Evolutionary conservation across 306 rosid species (phyloP).

Genomic region (Hippophae gyantsensis): DNA sequence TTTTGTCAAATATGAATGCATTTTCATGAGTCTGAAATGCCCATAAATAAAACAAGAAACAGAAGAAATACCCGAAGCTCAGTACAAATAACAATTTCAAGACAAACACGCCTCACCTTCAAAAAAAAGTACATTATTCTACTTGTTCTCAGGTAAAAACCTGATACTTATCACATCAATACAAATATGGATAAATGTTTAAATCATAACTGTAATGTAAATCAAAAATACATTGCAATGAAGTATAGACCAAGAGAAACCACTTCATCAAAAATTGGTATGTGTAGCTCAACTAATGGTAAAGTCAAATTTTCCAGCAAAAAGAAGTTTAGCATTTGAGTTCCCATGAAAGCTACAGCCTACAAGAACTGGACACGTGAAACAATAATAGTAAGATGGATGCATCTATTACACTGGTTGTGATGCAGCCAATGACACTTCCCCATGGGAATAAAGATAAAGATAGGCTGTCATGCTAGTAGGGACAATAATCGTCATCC

Average conservation of each 20-base stretch:
- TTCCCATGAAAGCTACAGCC: background rate
- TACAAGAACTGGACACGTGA: background rate
- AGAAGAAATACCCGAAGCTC: background rate
- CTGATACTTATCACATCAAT: no score
- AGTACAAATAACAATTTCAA: background rate
- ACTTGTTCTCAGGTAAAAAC: no score
- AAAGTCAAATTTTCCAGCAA: no score
- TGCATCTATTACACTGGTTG: conserved; percentile 99
- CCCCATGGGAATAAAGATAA: conserved; percentile 94
- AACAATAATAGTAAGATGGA: conserved; percentile 36
- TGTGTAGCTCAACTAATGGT: no score
- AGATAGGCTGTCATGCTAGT: conserved; percentile 95
- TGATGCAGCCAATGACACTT: conserved; percentile 95
- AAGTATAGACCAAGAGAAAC: no score
- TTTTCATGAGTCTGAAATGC: background rate
- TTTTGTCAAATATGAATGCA: conserved; percentile 7
- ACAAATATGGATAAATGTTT: no score
- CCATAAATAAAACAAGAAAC: background rate
- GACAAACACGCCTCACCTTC: no score
- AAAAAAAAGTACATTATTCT: no score
- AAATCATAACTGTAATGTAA: no score
- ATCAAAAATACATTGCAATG: no score
- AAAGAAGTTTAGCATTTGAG: background rate
- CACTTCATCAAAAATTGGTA: no score
- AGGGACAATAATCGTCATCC: conserved; percentile 96